Percentiles rank a stretch among this genome's conserved stretches.
Evolutionary conservation across 805 yeast species (phyloP).

Genomic region (Candida chauliodis): DNA sequence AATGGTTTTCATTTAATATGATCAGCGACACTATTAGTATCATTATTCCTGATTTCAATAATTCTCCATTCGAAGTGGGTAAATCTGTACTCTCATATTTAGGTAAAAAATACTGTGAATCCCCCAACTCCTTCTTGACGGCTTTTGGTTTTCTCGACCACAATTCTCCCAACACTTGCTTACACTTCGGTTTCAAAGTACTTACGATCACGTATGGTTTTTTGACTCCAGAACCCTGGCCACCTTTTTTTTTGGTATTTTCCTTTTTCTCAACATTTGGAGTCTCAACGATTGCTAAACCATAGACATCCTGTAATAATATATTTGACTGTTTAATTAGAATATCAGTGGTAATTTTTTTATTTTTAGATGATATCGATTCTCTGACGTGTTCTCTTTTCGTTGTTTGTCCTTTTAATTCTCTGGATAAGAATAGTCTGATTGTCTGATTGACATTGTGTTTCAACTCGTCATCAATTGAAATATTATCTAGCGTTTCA

Average conservation of each 20-base stretch:
- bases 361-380: slow-evolving; percentile 5
- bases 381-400: slow-evolving; percentile 21
- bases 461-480: slow-evolving; percentile 6
- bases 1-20: slow-evolving; percentile 29
- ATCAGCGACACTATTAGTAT: slow-evolving; percentile 26
- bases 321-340: slow-evolving; percentile 15
- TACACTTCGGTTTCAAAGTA: slow-evolving; percentile 17
- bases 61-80: slow-evolving; percentile 23
- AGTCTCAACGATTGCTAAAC: slow-evolving; percentile 21
- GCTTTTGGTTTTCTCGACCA: slow-evolving; percentile 16
- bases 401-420: slow-evolving; percentile 19
- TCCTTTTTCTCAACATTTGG: slow-evolving; percentile 10
- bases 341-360: slow-evolving; percentile 13
- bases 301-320: slow-evolving; percentile 23
- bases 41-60: slow-evolving; percentile 29
- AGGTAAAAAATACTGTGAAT: slow-evolving; percentile 22
- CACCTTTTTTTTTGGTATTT: slow-evolving; percentile 8
- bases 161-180: slow-evolving; percentile 22
- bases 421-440: slow-evolving; percentile 19
- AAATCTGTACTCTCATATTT: slow-evolving; percentile 14
- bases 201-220: slow-evolving; percentile 20
- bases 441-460: slow-evolving; percentile 11
- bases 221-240: slow-evolving; percentile 1
- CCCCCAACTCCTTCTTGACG: slow-evolving; percentile 8
- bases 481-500: background rate